Evolutionary conservation across 1,139 yeast genomes (phyloP).

Genomic region (Lodderomyces elongisporus): DNA sequence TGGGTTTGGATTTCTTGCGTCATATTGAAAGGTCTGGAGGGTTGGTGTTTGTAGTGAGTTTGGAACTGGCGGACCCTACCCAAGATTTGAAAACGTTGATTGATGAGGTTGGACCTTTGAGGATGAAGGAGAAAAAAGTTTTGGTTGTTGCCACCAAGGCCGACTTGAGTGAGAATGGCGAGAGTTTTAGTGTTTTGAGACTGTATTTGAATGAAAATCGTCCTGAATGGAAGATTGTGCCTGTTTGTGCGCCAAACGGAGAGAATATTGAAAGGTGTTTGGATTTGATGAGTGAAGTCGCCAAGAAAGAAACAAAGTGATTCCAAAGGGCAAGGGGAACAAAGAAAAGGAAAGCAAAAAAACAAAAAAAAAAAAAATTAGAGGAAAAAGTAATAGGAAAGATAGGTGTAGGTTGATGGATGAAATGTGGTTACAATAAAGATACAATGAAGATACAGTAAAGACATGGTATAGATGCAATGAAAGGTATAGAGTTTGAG

Average conservation of each 20-base stretch:
- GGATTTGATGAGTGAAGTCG: constrained; percentile 61
- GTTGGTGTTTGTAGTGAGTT: constrained; percentile 76
- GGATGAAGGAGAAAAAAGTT: constrained; percentile 56
- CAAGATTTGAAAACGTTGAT: constrained; percentile 58
- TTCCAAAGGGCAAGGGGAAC: not conserved
- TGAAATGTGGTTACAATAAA: too few relatives aligned
- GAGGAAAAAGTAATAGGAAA: too few relatives aligned
- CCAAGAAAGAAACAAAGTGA: not conserved
- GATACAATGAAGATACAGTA: too few relatives aligned
- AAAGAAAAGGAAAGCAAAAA: not conserved
- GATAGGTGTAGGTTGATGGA: too few relatives aligned
- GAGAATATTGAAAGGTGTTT: constrained; percentile 72
- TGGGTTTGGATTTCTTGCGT: constrained; percentile 88
- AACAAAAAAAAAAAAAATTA: too few relatives aligned
- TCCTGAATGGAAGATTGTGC: constrained; percentile 63
- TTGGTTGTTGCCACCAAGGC: constrained; percentile 90
- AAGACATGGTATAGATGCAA: too few relatives aligned
- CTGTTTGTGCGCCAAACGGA: constrained; percentile 73
- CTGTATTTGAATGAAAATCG: constrained; percentile 32
- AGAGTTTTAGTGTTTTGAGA: constrained; percentile 39
- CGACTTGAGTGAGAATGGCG: constrained; percentile 55
- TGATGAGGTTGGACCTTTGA: constrained; percentile 61
- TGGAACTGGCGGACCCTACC: constrained; percentile 62
- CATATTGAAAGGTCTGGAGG: constrained; percentile 93
- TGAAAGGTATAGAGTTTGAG: too few relatives aligned